Evolutionary conservation across 495 filamentous ascomycete genomes (phyloP).

Genomic region (Daldinia bambusicola): DNA sequence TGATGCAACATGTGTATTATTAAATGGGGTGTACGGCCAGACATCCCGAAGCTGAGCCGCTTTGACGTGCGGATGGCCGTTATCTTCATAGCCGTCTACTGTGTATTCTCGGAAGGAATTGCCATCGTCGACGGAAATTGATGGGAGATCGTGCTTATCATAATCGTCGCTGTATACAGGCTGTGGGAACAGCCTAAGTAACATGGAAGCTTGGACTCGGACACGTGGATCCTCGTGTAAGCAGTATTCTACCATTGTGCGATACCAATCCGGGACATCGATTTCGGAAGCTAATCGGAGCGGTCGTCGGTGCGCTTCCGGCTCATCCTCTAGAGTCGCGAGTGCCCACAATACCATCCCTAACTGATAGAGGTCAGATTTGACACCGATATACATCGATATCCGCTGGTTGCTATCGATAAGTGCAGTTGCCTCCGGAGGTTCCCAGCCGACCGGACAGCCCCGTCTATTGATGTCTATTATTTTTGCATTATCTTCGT

Average conservation of each 20-base stretch:
- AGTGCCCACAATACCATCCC: constrained; percentile 98
- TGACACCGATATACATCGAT: constrained; percentile 98
- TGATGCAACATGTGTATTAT: constrained; percentile 41
- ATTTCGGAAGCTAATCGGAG: constrained; percentile 58
- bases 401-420: constrained; percentile 93
- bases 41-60: constrained; percentile 47
- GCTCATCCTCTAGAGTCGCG: constrained; percentile 87
- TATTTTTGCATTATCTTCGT: constrained; percentile 86
- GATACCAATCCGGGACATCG: constrained; percentile 57
- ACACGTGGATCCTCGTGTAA: constrained; percentile 56
- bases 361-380: constrained; percentile 93
- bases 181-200: constrained; percentile 57
- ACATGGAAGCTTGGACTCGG: constrained; percentile 53
- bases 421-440: constrained; percentile 86
- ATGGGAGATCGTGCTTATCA: constrained; percentile 39
- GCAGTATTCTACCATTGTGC: constrained; percentile 57
- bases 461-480: constrained; percentile 98
- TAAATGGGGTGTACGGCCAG: constrained; percentile 47
- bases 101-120: constrained; percentile 48
- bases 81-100: constrained; percentile 41
- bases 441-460: constrained; percentile 97
- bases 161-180: constrained; percentile 41
- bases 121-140: constrained; percentile 50
- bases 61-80: constrained; percentile 44
- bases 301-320: constrained; percentile 81